Conservation (phyloP, 2,329 filamentous ascomycete genomes). For the Fusarium sp. region DNA sequence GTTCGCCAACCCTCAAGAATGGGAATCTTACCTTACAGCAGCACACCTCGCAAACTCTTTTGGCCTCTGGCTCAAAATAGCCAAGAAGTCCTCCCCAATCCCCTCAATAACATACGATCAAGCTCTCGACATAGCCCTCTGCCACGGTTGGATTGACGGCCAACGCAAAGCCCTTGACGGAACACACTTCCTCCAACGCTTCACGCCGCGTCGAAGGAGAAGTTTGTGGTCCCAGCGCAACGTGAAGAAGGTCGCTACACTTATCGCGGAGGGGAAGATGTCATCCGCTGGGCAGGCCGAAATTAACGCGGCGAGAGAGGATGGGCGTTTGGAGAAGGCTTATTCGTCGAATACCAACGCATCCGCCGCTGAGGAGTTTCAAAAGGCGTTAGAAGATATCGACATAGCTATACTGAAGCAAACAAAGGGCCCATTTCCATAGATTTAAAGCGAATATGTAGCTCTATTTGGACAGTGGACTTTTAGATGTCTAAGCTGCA, state of each 20-base stretch:
- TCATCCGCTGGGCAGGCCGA: constrained; percentile 60
- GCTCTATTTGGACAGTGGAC: not conserved
- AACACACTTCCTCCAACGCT: constrained; percentile 65
- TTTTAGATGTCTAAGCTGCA: not conserved
- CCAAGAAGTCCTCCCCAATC: constrained; percentile 60
- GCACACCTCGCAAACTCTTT: constrained; percentile 36
- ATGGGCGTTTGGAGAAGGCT: constrained; percentile 70
- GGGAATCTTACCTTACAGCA: constrained; percentile 35
- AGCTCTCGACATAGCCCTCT: constrained; percentile 68
- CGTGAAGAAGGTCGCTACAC: constrained; percentile 61
- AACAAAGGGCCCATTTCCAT: no score
- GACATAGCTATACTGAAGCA: not conserved
- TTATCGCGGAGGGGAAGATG: constrained; percentile 63
- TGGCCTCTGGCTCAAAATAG: constrained; percentile 62
- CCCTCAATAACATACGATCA: constrained; percentile 61
- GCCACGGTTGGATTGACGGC: constrained; percentile 74
- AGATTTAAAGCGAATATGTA: not conserved
- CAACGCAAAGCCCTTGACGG: constrained; percentile 61
- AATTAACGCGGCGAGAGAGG: constrained; percentile 66
- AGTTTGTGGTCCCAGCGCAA: constrained; percentile 72
- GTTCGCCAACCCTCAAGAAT: constrained; percentile 28
- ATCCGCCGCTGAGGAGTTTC: constrained; percentile 63
- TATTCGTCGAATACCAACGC: constrained; percentile 64
- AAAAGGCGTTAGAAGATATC: constrained; percentile 55
- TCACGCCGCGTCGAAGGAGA: constrained; percentile 66